Evolutionary conservation across 352 stramenopile genomes (phyloP).

Genomic region (Pythium biforme): DNA sequence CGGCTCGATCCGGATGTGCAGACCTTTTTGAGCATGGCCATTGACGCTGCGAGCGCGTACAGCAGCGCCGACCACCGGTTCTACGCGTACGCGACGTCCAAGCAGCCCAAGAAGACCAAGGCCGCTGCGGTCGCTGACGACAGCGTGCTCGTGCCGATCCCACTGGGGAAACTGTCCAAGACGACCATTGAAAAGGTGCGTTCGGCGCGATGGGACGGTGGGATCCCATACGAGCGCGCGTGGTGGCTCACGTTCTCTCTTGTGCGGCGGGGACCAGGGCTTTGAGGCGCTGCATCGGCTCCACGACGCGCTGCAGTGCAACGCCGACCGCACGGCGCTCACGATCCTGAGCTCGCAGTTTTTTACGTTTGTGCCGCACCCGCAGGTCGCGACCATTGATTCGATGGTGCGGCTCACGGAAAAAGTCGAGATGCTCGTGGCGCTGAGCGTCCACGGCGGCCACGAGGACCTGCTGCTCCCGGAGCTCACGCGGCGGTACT

Average conservation of each 20-base stretch:
- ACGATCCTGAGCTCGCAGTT: slow-evolving; percentile 60
- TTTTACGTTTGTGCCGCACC: slow-evolving; percentile 65
- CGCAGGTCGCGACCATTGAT: slow-evolving; percentile 53
- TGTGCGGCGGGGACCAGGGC: slow-evolving; percentile 25
- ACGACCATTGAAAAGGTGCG: slow-evolving; percentile 31
- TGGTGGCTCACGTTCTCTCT: neutral
- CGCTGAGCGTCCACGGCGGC: slow-evolving; percentile 43
- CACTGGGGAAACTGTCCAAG: slow-evolving; percentile 48
- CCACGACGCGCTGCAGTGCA: slow-evolving; percentile 47
- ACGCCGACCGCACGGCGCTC: slow-evolving; percentile 37
- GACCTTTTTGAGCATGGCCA: slow-evolving; percentile 47
- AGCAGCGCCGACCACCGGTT: slow-evolving; percentile 9
- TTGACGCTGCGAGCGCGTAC: slow-evolving; percentile 38
- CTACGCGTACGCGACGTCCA: slow-evolving; percentile 25
- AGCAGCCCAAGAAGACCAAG: slow-evolving; percentile 22
- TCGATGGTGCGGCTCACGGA: slow-evolving; percentile 67
- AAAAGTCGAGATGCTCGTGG: slow-evolving; percentile 57
- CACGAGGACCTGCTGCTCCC: slow-evolving; percentile 31
- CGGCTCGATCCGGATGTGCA: slow-evolving; percentile 48
- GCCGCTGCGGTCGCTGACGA: neutral
- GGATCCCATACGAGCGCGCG: too few species aligned
- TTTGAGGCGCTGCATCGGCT: slow-evolving; percentile 65
- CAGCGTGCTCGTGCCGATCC: slow-evolving; percentile 22
- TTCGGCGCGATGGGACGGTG: neutral
- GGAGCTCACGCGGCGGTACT: slow-evolving; percentile 39